Evolutionary conservation across 1,284 basidiomycete species (phyloP).

Genomic region (Ceratobasidium sp.): DNA sequence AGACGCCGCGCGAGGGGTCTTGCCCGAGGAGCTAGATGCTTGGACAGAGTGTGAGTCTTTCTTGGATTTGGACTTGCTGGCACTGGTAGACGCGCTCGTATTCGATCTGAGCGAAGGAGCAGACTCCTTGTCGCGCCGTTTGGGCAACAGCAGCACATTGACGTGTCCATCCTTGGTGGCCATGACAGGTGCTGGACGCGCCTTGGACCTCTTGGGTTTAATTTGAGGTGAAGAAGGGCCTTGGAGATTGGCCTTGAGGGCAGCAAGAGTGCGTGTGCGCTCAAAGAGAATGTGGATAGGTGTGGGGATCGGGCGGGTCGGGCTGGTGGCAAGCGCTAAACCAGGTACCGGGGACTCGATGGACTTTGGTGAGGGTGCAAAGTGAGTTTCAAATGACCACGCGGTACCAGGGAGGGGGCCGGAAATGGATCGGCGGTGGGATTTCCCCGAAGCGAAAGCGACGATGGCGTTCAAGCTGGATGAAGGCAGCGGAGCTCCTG

Average conservation of each 20-base stretch:
- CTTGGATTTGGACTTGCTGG: constrained; percentile 44
- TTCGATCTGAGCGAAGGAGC: constrained; percentile 33
- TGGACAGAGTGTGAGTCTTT: constrained; percentile 22
- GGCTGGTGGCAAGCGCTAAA: neutral
- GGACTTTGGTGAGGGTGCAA: constrained; percentile 14
- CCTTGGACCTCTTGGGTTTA: constrained; percentile 28
- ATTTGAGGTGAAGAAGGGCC: neutral
- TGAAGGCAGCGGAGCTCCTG: constrained; percentile 29
- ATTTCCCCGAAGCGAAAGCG: constrained; percentile 32
- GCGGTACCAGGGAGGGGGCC: constrained; percentile 29
- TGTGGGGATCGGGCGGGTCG: constrained; percentile 4
- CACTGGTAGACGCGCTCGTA: constrained; percentile 27
- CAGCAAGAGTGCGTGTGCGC: constrained; percentile 27
- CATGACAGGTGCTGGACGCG: constrained; percentile 37
- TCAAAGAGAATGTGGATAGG: constrained; percentile 28
- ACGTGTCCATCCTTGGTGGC: constrained; percentile 40
- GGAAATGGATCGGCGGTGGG: constrained; percentile 40
- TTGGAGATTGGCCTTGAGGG: constrained; percentile 23
- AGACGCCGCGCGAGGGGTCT: neutral
- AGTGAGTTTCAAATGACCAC: constrained; percentile 38
- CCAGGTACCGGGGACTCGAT: neutral
- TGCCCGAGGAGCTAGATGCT: constrained; percentile 14
- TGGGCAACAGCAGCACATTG: constrained; percentile 39
- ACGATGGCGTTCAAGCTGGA: constrained; percentile 10
- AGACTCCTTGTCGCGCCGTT: constrained; percentile 22